Evolutionary conservation across 371 early-diverging fungal genomes (phyloP), one percentile per base, ranked within the genome.

Genomic region (Nematocida sp.): DNA sequence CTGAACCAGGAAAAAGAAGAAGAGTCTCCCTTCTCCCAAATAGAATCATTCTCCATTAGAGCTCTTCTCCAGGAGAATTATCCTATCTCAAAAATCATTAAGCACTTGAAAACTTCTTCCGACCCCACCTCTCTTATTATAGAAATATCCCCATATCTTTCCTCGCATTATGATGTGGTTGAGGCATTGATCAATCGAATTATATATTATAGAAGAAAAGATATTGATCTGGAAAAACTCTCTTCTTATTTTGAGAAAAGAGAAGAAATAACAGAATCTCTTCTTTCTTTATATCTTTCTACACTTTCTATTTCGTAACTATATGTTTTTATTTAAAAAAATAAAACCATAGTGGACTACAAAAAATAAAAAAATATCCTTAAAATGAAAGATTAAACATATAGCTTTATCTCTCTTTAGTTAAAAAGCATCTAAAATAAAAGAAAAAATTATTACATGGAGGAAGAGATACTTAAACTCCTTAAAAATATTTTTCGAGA

Each of bases 401-500:
- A n/a, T n/a, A n/a, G n/a, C n/a, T n/a, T n/a, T n/a, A n/a, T n/a
- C n/a, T n/a, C n/a, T n/a, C n/a, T n/a, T n/a, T n/a, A n/a, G n/a
- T n/a, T n/a, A n/a, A n/a, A n/a, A n/a, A n/a, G n/a, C n/a, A n/a
- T n/a, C n/a, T n/a, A n/a, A n/a, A n/a, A n/a, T n/a, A n/a, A n/a
- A n/a, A n/a, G n/a, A n/a, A 45, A 45, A 13, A 13, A 45, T 45
- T 45, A 13, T 13, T 45, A 13, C 13, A 53, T 13, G 23, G 53
- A 53, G 9, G 42, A 66, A 30, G 25, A n/a, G 7, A n/a, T 66
- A 9, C 51, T 66, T 39, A 35, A 35, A 18, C 20, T 61, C 16
- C 64, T 71, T 49, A 54, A 36, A 63, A 61, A 71, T n/a, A 57
- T 71, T 25, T 71, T 71, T 61, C 13, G 4, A 26, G n/a, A 33